Evolutionary conservation across 768 basidiomycete genomes (phyloP), one percentile per base, ranked within the genome.

Genomic region (Suillus occidentalis): DNA sequence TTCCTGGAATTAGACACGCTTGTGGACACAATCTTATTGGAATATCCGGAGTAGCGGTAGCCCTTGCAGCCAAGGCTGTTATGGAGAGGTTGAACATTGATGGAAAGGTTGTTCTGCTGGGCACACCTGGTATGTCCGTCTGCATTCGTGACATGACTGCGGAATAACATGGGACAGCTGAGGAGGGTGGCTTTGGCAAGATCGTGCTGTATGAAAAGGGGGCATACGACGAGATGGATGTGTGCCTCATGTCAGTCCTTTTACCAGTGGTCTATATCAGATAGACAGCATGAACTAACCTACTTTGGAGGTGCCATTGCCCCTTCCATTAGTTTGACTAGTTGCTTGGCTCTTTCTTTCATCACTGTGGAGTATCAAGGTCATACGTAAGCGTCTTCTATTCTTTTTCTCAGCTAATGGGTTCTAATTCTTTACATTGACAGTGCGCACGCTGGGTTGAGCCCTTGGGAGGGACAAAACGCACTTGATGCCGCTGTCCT

Each of bases 21-120:
- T 92, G 90, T 70, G 90, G 90, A 4, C 90, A 92, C 71, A 91
- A 91, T 67, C 77, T 92, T 50, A 91, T 92, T 65, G 89, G 87
- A 1, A 89, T 91, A 42, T 69, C 78, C 68, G 89, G 89, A 16
- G 86, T 91, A 10, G 89, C 85, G 1, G 84, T 89, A 34, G 87
- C 90, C 0, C 79, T 84, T 49, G 87, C 85, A 0, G 80, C 89
- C 18, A 86, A 86, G 69, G 80, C 80, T 18, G 87, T 82, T 0
- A 73, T 91, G 53, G 78, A 86, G 63, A 79, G 84, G 61, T 83
- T 86, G 66, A 74, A 87, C 65, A 85, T 91, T 47, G 68, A 85
- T 5, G 89, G 89, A 14, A 87, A 82, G 63, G 81, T 92, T 9
- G 80, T 87, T 16, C 78, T 91, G 7, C 77, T 92, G 4, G 90